Evolutionary conservation across 192 early-diverging fungal species (phyloP).

Genomic region (Borealophlyctis nickersoniae): DNA sequence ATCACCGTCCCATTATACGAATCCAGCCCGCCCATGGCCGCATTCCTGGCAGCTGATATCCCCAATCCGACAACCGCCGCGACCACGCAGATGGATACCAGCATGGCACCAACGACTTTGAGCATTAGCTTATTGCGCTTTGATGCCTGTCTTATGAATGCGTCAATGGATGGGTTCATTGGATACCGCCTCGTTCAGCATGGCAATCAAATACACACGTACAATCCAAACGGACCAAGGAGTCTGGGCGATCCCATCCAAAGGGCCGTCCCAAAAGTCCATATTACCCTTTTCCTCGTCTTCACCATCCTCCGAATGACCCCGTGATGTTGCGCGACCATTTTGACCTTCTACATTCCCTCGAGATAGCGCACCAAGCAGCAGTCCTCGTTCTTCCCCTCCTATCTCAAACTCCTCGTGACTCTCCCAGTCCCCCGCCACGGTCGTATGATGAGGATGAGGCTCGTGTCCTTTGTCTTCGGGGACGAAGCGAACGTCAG

Average conservation of each 20-base stretch:
- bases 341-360: too few relatives aligned
- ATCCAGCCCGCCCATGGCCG: not conserved
- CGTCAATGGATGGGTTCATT: not conserved
- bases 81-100: not conserved
- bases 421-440: not conserved
- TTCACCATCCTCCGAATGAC: not conserved
- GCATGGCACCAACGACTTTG: not conserved
- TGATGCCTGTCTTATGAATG: not conserved
- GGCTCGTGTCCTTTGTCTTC: not conserved
- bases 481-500: not conserved
- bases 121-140: not conserved
- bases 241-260: too few relatives aligned
- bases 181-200: not conserved
- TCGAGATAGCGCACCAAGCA: too few relatives aligned
- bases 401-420: not conserved
- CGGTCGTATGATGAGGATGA: not conserved
- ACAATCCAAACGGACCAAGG: too few relatives aligned
- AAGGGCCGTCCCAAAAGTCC: not conserved
- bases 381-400: not conserved
- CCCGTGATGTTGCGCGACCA: too few relatives aligned
- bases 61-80: not conserved
- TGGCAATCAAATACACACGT: too few relatives aligned
- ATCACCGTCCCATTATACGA: slow-evolving; percentile 46
- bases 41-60: not conserved
- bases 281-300: not conserved